A percentile compares a stretch with the other conserved stretches of the same genome.
Evolutionary conservation across 2,329 filamentous ascomycete genomes (phyloP).

Genomic region (Periconia digitata): DNA sequence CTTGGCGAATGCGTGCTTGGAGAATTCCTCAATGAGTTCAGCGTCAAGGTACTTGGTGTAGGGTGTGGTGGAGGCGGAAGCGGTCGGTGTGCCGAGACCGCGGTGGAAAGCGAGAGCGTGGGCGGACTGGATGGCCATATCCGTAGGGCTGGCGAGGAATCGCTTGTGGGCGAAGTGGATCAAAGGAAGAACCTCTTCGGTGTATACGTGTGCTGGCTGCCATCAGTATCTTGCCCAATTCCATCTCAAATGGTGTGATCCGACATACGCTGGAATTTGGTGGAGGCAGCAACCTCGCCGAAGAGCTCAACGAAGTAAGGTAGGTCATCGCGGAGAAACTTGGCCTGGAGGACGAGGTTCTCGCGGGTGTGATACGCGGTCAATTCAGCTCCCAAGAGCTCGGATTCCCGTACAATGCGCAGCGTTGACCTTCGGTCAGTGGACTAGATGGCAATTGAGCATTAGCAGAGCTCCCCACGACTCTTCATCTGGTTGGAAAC

Average conservation of each 20-base stretch:
- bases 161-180: slow-evolving; percentile 78
- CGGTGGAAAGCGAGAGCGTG: slow-evolving; percentile 90
- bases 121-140: slow-evolving; percentile 81
- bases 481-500: not conserved
- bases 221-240: slow-evolving; percentile 11
- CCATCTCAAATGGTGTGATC: slow-evolving; percentile 13
- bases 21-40: slow-evolving; percentile 72
- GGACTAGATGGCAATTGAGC: slow-evolving; percentile 59
- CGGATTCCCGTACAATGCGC: slow-evolving; percentile 90
- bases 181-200: slow-evolving; percentile 80
- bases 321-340: slow-evolving; percentile 92
- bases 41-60: slow-evolving; percentile 79
- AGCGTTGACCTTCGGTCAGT: slow-evolving; percentile 86
- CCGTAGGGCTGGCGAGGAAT: slow-evolving; percentile 62
- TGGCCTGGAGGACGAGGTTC: slow-evolving; percentile 87
- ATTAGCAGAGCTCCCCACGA: slow-evolving; percentile 25
- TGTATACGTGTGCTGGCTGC: slow-evolving; percentile 76
- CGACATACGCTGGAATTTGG: slow-evolving; percentile 71
- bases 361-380: slow-evolving; percentile 87
- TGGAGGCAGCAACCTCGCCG: slow-evolving; percentile 84
- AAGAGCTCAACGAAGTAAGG: slow-evolving; percentile 97
- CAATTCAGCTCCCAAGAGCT: slow-evolving; percentile 92
- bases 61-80: slow-evolving; percentile 70
- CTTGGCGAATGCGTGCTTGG: slow-evolving; percentile 80
- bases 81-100: slow-evolving; percentile 79